Conservation (phyloP, 2,329 filamentous ascomycete genomes). For the Diaporthe citriasiana region DNA sequence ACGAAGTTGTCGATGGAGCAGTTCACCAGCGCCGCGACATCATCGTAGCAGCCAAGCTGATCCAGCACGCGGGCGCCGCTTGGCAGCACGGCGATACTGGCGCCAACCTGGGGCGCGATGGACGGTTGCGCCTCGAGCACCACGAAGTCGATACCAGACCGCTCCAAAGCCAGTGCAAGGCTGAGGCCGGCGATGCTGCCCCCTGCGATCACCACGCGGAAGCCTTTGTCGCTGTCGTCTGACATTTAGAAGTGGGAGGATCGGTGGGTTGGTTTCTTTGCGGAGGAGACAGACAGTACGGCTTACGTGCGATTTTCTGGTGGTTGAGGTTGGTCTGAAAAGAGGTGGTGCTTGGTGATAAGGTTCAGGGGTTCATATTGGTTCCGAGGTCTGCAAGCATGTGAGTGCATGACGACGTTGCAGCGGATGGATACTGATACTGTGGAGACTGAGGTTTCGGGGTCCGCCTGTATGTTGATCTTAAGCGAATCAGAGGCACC, state of each 20-base stretch:
- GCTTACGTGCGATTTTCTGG: neutral
- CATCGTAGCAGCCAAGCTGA: conserved; percentile 59
- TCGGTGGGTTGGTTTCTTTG: neutral
- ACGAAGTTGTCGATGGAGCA: conserved; percentile 31
- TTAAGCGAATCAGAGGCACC: neutral
- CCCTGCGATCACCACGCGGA: conserved; percentile 61
- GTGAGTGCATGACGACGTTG: conserved; percentile 8
- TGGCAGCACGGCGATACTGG: conserved; percentile 61
- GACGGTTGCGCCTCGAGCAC: conserved; percentile 59
- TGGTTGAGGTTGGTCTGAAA: neutral
- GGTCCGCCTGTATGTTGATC: neutral
- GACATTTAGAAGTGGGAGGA: neutral
- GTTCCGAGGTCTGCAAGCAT: neutral
- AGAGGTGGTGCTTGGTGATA: neutral
- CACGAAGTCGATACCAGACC: conserved; percentile 61
- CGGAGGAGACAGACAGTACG: neutral
- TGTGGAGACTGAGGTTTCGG: neutral
- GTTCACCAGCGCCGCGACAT: conserved; percentile 27
- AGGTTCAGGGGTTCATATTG: neutral
- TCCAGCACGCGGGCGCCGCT: conserved; percentile 62
- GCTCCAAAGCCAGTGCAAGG: conserved; percentile 59
- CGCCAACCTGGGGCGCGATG: conserved; percentile 62
- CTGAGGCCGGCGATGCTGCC: conserved; percentile 63
- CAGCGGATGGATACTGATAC: conserved; percentile 11
- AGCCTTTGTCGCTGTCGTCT: neutral